A percentile compares a stretch with the other conserved stretches of the same genome.
These are phyloP conservation scores for Pleomassaria siparia DNA, from an alignment of 2,329 filamentous ascomycete species.

Conservation along the genomic window DNA sequence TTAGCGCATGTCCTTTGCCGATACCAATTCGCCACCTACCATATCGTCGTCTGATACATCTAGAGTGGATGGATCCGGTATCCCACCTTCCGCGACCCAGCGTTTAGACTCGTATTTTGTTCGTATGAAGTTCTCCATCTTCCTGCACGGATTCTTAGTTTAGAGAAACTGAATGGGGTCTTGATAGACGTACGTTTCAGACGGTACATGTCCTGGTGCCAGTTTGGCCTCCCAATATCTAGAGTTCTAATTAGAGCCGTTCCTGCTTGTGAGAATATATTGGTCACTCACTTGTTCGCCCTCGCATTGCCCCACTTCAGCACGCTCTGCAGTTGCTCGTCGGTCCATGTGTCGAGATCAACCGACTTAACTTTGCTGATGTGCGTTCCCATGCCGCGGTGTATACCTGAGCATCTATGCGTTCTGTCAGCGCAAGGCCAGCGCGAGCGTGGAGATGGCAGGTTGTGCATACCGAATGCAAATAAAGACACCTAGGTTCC, in stretches of 20 bases:
- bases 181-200: slow-evolving; percentile 65
- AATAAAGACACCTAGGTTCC: slow-evolving; percentile 96
- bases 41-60: slow-evolving; percentile 82
- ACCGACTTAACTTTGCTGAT: slow-evolving; percentile 98
- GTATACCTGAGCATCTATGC: slow-evolving; percentile 83
- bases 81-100: slow-evolving; percentile 98
- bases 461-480: slow-evolving; percentile 70
- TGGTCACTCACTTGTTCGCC: slow-evolving; percentile 81
- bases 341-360: slow-evolving; percentile 96
- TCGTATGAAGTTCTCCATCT: slow-evolving; percentile 99
- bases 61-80: slow-evolving; percentile 87
- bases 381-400: slow-evolving; percentile 98
- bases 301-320: slow-evolving; percentile 93
- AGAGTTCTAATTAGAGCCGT: slow-evolving; percentile 24
- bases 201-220: slow-evolving; percentile 85
- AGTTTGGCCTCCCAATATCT: slow-evolving; percentile 94
- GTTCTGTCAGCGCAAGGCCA: slow-evolving; percentile 12
- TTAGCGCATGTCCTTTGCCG: background rate
- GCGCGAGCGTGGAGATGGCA: background rate
- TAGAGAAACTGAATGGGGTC: background rate
- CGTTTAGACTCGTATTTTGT: slow-evolving; percentile 99
- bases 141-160: slow-evolving; percentile 49
- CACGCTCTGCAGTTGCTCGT: slow-evolving; percentile 93
- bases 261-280: background rate
- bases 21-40: slow-evolving; percentile 61